Base-by-base conservation (phyloP, 768 basidiomycete species). In the Mycena alexandri region DNA sequence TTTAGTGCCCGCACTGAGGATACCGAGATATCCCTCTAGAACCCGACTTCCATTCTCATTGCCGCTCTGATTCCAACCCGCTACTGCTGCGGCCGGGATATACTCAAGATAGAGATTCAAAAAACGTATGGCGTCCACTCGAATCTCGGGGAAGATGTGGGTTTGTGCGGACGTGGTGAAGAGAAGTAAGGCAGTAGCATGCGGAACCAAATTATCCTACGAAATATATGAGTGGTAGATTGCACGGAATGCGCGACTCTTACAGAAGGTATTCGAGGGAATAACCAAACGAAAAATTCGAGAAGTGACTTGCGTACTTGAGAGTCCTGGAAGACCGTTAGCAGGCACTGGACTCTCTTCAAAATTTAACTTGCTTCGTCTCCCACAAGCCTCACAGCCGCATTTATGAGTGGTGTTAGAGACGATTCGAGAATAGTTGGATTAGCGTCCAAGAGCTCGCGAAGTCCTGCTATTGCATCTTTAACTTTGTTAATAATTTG, bases 61-160 rank as follows among this genome's bases (percentile, higher is more conserved):
- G 33, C 78, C 81, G n/a, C 74, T 77, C 62, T 83, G 81, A 50
- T 85, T 84, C 93, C 93, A 96, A 10, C 90, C 89, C 57, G 81
- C 80, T 4, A 90, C 85, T 5, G 95, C 88, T 10, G 84, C 79
- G 46, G 84, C 83, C 12, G 96, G 95, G 5, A 92, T 87, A 65
- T 82, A 74, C 42, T 91, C 88, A 5, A 98, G 83, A 44, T 95
- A 84, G 24, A 96, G 75, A 72, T 93, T 86, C 47, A 98, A 78
- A 71, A 95, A 88, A 14, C 90, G 89, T 60, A 97, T 84, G 4
- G 95, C 94, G 74, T 98, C 96, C 43, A 98, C 86, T 17, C 95
- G 87, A 66, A 98, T 95, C 77, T 97, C 95, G 22, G 96, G 96
- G 77, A 96, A 98, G 52, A 99, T 97, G 73, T 96, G 93, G 0